Evolutionary conservation across 2,329 filamentous ascomycete species (phyloP), one percentile per base, ranked within the genome.

Genomic region (Talaromyces sp.): DNA sequence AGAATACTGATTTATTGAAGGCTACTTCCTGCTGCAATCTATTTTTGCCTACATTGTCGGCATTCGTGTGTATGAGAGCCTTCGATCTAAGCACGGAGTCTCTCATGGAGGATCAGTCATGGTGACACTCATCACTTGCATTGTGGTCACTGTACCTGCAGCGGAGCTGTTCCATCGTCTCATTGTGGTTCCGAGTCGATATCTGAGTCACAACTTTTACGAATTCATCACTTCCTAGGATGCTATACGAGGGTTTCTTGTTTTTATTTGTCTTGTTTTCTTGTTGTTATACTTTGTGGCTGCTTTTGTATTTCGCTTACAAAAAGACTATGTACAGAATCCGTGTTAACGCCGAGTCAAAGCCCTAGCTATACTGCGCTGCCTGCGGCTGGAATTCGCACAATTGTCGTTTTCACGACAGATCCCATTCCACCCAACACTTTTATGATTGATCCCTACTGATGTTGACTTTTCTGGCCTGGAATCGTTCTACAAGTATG

Each of bases 41-140:
- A 71, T 73, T 51, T 64, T 78, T 28, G 67, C 76, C 37, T 78
- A 78, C 64, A 73, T 70, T 1, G 67, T 69, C 11, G 75, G 75
- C 48, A 75, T 78, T 64, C 53, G 52, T 6, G 52, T 59, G 10
- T 59, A 46, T 22, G 17, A 22, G 5, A 50, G 40, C 35, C 40
- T 59, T 13, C 52, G 46, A 19, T 15, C 21, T 15, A 15, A 21
- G 11, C 25, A 55, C 15, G 35, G 36, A 21, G 13, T 59, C 10
- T 36, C 43, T 8, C 52, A 43, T 11, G 46, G 43, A 43, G 53
- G 57, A 19, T 56, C 57, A 15, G 57, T 59, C 21, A 19, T 59
- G 25, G 57, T 59, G 28, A 52, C 57, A n/a, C 21, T 59, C 13
- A 56, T 59, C 25, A 52, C 57, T 31, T 59, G 53, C 33, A 41